Evolutionary conservation across 2,329 filamentous ascomycete species (phyloP), one percentile per base, ranked within the genome.

Genomic region (Aspergillus hiratsukae): DNA sequence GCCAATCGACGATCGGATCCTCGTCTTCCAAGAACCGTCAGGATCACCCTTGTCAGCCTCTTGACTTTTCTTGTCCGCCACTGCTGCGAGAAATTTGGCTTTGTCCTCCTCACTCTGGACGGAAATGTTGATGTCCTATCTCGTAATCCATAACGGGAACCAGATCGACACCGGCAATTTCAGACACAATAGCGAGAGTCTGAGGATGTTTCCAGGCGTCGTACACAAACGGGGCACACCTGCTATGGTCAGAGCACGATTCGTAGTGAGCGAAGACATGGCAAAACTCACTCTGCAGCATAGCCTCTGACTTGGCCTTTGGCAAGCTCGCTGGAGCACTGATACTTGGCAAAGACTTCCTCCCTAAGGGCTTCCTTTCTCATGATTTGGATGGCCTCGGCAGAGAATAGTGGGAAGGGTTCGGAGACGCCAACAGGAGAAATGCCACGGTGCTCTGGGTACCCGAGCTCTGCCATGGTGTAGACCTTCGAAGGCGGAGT

Each of bases 381-480:
- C 80, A 88, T 87, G 52, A 81, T 78, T 64, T 81, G 72, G 51
- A 88, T 78, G 1, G 85, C 85, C 49, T 86, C 83, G 31, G 77
- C 66, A 10, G 82, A 82, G 70, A 88, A 88, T 25, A 88, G 76
- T 3, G 77, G 77, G 68, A 88, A 88, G 0, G 85, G 84, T 56
- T 87, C 82, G 0, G 85, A 86, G 52, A 87, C 84, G 11, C 84
- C 86, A 50, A 84, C 76, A 1, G 80, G 79, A 1, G 86, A 88
- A 27, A 88, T 78, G 4, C 85, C 86, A 51, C 74, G 76, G 54
- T 78, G 76, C 37, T 82, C 76, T 2, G 76, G 66, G 43, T 82
- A 81, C 1, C 82, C 83, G 52, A 87, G 75, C 31, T 87, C 85
- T 63, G 81, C 77, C 85, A 88, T 88, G 19, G 77, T 82, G 62